These are phyloP conservation scores for Aspergillus leporis DNA, from an alignment of 495 filamentous ascomycete species.

Conservation along the genomic window DNA sequence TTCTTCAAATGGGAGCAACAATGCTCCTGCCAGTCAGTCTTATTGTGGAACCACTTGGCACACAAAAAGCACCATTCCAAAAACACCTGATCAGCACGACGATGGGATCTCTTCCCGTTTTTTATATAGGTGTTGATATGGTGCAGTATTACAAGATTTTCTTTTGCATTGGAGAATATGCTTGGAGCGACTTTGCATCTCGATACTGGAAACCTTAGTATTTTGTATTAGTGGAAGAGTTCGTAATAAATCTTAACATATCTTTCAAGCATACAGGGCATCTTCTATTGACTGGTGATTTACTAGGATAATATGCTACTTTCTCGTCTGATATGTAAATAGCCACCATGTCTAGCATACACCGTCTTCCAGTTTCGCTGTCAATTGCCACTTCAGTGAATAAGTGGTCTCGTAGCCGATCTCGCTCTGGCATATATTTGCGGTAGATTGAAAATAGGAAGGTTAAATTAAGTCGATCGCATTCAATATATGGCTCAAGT, in stretches of 20 bases:
- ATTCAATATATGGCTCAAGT: too few species aligned
- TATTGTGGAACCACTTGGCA: slow-evolving; percentile 1
- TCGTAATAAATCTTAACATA: slow-evolving; percentile 1
- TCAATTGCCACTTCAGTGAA: slow-evolving; percentile 1
- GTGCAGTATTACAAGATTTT: slow-evolving; percentile 19
- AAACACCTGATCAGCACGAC: slow-evolving; percentile 13
- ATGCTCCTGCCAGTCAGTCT: slow-evolving; percentile 5
- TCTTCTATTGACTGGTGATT: too few species aligned
- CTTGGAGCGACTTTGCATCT: slow-evolving; percentile 16
- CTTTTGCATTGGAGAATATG: slow-evolving; percentile 27
- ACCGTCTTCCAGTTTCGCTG: slow-evolving; percentile 11
- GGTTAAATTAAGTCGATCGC: slow-evolving; percentile 5
- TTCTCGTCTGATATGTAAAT: slow-evolving; percentile 5
- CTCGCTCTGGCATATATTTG: slow-evolving; percentile 12
- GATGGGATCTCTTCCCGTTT: slow-evolving; percentile 24
- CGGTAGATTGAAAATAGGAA: slow-evolving; percentile 9
- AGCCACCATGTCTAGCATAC: slow-evolving; percentile 8
- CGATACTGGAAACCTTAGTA: slow-evolving; percentile 5
- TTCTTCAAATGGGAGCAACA: slow-evolving; percentile 7
- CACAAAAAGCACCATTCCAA: slow-evolving; percentile 10
- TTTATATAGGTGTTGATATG: slow-evolving; percentile 24
- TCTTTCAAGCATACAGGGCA: too few species aligned
- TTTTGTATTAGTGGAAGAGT: not conserved
- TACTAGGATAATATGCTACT: too few species aligned
- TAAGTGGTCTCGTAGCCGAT: not conserved